phyloP scores from a whole-genome alignment of 441 rosid genomes.

The Bocquillonia castaneifolia region DNA sequence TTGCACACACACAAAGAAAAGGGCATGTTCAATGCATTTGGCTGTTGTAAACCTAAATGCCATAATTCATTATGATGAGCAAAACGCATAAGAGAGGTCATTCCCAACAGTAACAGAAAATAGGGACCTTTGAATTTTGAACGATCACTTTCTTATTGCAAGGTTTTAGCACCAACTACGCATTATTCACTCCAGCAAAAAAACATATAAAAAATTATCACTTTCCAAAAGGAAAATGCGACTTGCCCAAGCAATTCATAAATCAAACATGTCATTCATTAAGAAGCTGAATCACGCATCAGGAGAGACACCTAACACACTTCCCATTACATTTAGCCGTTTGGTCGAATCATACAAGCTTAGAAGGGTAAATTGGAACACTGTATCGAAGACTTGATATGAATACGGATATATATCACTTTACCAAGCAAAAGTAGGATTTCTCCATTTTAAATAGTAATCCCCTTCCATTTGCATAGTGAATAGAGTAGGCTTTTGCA shows the following conservation, averaged over 20 bases:
- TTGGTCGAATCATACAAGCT: neutral
- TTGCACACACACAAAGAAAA: neutral
- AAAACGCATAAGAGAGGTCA: neutral
- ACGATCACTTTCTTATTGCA: too few species aligned
- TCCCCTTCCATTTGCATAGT: neutral
- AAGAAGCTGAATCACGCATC: too few species aligned
- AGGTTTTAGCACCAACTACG: too few species aligned
- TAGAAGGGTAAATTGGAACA: neutral
- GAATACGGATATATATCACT: too few species aligned
- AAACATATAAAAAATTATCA: too few species aligned
- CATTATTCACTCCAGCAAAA: too few species aligned
- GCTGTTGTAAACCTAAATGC: neutral
- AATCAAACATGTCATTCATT: too few species aligned
- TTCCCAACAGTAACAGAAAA: slow-evolving; percentile 1
- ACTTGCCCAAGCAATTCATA: too few species aligned
- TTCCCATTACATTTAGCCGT: neutral
- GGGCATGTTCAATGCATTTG: slow-evolving; percentile 5
- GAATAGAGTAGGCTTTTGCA: neutral
- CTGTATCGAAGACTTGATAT: neutral
- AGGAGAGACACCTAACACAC: neutral
- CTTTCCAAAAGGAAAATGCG: too few species aligned
- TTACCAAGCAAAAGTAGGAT: too few species aligned
- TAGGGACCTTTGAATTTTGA: too few species aligned
- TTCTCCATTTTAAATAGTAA: neutral
- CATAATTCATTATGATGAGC: neutral